These are phyloP conservation scores for Dryadomyces quercivorus DNA, from an alignment of 2,329 filamentous ascomycete genomes.

Conservation along the genomic window DNA sequence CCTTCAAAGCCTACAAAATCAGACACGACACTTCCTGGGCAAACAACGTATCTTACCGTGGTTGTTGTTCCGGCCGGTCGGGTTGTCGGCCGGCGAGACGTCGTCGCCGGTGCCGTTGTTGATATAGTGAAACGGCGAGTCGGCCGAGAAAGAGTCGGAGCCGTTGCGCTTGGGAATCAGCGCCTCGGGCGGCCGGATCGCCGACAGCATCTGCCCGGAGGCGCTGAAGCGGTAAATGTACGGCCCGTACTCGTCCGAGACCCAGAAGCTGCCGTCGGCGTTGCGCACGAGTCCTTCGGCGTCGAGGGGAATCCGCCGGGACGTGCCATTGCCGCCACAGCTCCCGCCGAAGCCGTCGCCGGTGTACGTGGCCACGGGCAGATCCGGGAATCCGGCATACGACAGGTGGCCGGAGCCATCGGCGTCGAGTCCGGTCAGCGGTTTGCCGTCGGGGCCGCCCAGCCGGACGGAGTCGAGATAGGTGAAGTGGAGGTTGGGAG, in stretches of 20 bases:
- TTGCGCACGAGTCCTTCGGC: conserved; percentile 54
- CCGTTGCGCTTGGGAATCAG: conserved; percentile 52
- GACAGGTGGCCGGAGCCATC: conserved; percentile 38
- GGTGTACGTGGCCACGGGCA: conserved; percentile 50
- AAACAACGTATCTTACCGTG: too few species aligned
- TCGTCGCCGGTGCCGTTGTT: conserved; percentile 35
- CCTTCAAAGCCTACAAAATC: conserved; percentile 66
- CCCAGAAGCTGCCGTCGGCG: conserved; percentile 50
- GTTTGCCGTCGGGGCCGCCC: conserved; percentile 47
- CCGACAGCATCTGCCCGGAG: conserved; percentile 45
- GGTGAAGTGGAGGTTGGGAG: conserved; percentile 47
- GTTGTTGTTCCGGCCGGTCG: conserved; percentile 52
- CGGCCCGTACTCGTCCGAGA: conserved; percentile 59
- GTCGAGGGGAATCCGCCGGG: conserved; percentile 47
- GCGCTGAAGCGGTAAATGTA: conserved; percentile 55
- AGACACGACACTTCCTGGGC: too few species aligned
- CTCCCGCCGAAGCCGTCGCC: conserved; percentile 56
- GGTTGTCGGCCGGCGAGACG: conserved; percentile 35
- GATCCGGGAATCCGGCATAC: conserved; percentile 45
- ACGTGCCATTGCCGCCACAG: conserved; percentile 20
- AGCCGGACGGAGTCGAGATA: conserved; percentile 56
- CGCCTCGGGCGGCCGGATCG: conserved; percentile 53
- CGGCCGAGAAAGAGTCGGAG: conserved; percentile 45
- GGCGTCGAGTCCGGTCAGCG: conserved; percentile 52
- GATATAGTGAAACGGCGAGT: conserved; percentile 50